phyloP scores from a whole-genome alignment of 83 land plant species.

The Picea engelmannii region DNA sequence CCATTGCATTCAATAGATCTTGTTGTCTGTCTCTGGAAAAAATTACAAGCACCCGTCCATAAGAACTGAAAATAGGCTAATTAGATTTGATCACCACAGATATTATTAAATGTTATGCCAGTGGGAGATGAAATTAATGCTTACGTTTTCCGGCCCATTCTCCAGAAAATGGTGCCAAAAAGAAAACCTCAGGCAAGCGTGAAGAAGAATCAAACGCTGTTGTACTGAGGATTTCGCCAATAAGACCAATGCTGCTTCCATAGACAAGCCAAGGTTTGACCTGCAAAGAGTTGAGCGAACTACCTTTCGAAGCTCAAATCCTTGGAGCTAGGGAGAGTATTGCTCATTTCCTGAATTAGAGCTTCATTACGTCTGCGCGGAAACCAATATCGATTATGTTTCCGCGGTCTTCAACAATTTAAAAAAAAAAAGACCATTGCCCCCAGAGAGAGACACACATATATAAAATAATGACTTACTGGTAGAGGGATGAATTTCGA shows the following conservation, averaged over 20 bases:
- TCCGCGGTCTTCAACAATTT: not conserved
- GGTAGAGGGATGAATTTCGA: not conserved
- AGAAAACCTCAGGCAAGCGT: conserved; percentile 54
- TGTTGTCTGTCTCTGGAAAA: conserved; percentile 49
- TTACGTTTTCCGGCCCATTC: conserved; percentile 60
- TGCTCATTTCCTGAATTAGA: conserved; percentile 48
- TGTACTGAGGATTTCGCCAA: conserved; percentile 80
- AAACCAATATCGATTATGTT: conserved; percentile 61
- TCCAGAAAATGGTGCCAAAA: conserved; percentile 77
- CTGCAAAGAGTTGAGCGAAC: conserved; percentile 39
- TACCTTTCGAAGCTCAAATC: conserved; percentile 52
- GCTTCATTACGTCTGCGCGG: conserved; percentile 53
- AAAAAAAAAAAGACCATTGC: too few species aligned
- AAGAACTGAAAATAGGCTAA: not conserved
- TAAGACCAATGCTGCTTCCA: conserved; percentile 77
- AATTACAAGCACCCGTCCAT: not conserved
- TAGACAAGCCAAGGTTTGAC: conserved; percentile 54
- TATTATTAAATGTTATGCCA: not conserved
- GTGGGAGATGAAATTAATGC: not conserved
- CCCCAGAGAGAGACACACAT: too few species aligned
- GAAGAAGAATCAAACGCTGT: conserved; percentile 65
- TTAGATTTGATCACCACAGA: too few species aligned
- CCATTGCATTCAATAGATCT: conserved; percentile 77
- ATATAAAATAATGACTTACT: not conserved
- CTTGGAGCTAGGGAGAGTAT: conserved; percentile 35